These are phyloP conservation scores for Pseudophaeomoniella oleicola DNA, from an alignment of 2,329 filamentous ascomycete species.

Conservation along the genomic window DNA sequence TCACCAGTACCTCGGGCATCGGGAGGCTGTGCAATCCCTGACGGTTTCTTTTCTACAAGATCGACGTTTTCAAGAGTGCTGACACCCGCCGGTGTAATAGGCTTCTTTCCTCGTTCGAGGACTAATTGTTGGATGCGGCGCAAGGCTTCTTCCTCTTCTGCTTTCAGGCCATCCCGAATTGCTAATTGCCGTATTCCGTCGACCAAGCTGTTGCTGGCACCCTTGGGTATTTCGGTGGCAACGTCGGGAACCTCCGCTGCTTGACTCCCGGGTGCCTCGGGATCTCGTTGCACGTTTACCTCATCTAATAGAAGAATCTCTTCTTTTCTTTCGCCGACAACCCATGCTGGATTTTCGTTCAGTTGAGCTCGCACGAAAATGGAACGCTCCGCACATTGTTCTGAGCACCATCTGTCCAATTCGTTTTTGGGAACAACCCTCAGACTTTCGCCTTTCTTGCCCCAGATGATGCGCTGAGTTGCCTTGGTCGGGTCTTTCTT, in stretches of 20 bases:
- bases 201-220: too few species aligned
- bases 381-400: slow-evolving; percentile 62
- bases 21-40: not conserved
- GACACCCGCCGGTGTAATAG: too few species aligned
- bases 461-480: slow-evolving; percentile 53
- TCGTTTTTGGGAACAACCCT: slow-evolving; percentile 56
- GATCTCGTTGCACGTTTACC: slow-evolving; percentile 13
- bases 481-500: slow-evolving; percentile 41
- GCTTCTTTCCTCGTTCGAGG: slow-evolving; percentile 35
- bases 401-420: slow-evolving; percentile 76
- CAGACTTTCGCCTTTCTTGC: slow-evolving; percentile 39
- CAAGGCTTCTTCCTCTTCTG: not conserved
- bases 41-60: not conserved
- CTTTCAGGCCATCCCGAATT: slow-evolving; percentile 8
- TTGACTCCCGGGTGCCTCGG: slow-evolving; percentile 1
- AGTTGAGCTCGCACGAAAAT: slow-evolving; percentile 84
- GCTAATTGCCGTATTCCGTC: slow-evolving; percentile 10
- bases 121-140: slow-evolving; percentile 25
- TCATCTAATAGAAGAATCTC: slow-evolving; percentile 55
- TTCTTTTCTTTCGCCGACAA: slow-evolving; percentile 47
- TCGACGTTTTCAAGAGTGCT: not conserved
- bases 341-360: slow-evolving; percentile 71
- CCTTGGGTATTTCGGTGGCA: too few species aligned
- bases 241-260: not conserved
- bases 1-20: not conserved